Evolutionary conservation across 2,329 filamentous ascomycete genomes (phyloP).

Genomic region (Myriangium duriaei): DNA sequence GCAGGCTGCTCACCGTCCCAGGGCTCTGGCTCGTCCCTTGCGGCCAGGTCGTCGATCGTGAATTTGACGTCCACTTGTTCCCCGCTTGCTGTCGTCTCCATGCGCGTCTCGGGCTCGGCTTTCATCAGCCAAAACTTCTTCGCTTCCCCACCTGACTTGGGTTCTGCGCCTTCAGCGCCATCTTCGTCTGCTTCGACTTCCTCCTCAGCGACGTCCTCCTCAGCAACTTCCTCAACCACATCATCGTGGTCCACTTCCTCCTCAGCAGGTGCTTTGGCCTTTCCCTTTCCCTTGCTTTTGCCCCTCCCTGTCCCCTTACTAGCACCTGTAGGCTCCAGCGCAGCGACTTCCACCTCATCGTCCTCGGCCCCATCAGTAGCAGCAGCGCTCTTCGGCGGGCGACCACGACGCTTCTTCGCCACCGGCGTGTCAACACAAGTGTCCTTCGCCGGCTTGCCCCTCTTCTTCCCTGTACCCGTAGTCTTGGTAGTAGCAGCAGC

Average conservation of each 20-base stretch:
- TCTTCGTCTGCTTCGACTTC: slow-evolving; percentile 1
- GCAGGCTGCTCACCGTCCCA: slow-evolving; percentile 65
- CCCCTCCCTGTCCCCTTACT: slow-evolving; percentile 1
- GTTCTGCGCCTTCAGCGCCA: slow-evolving; percentile 3
- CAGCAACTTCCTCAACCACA: slow-evolving; percentile 4
- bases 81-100: slow-evolving; percentile 54
- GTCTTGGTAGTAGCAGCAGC: slow-evolving; percentile 4
- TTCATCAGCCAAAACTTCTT: slow-evolving; percentile 37
- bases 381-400: slow-evolving; percentile 11
- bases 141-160: slow-evolving; percentile 12
- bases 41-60: slow-evolving; percentile 78
- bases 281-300: slow-evolving; percentile 13
- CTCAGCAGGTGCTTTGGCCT: slow-evolving; percentile 10
- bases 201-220: slow-evolving; percentile 2
- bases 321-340: too few relatives aligned
- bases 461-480: slow-evolving; percentile 11
- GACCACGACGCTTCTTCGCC: not conserved
- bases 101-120: slow-evolving; percentile 65
- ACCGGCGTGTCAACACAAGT: slow-evolving; percentile 15
- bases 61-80: slow-evolving; percentile 83
- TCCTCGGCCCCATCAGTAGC: slow-evolving; percentile 20
- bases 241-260: slow-evolving; percentile 9
- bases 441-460: slow-evolving; percentile 21
- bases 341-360: slow-evolving; percentile 15
- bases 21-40: slow-evolving; percentile 62